These are phyloP conservation scores for Talinum fruticosum DNA, from an alignment of 148 eudicot genomes.

Conservation along the genomic window DNA sequence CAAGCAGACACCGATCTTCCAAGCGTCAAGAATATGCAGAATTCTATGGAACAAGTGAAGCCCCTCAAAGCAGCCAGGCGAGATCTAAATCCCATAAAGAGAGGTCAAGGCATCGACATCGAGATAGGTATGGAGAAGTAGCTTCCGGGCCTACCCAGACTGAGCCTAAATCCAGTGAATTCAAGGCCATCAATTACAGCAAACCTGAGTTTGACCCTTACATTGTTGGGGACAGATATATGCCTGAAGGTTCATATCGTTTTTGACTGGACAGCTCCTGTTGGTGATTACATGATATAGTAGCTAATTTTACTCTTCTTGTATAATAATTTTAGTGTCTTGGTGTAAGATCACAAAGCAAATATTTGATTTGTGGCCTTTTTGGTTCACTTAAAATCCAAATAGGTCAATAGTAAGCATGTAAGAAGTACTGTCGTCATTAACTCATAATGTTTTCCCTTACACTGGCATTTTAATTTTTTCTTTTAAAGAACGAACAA, in stretches of 20 bases:
- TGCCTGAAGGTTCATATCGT: constrained; percentile 51
- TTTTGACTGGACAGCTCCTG: constrained; percentile 28
- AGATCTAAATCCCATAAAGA: constrained; percentile 79
- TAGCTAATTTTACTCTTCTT: constrained; percentile 5
- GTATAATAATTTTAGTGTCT: neutral
- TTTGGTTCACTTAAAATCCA: neutral
- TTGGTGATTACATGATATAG: neutral
- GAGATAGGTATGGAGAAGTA: constrained; percentile 70
- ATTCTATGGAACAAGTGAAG: constrained; percentile 67
- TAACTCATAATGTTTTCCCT: too few species aligned
- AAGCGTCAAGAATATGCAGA: constrained; percentile 78
- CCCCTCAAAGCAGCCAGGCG: constrained; percentile 38
- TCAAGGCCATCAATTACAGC: constrained; percentile 40
- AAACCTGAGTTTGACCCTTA: constrained; percentile 61
- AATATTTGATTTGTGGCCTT: neutral
- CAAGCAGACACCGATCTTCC: constrained; percentile 74
- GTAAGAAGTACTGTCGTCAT: too few species aligned
- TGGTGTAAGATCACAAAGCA: neutral
- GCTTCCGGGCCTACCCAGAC: constrained; percentile 27
- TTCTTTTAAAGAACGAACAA: too few species aligned
- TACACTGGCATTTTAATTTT: too few species aligned
- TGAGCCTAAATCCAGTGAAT: constrained; percentile 56
- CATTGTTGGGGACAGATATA: constrained; percentile 53
- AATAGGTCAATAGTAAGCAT: too few species aligned
- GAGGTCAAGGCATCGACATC: constrained; percentile 69